Conservation (phyloP, 805 yeast genomes). For the Starmera pachycereana region DNA sequence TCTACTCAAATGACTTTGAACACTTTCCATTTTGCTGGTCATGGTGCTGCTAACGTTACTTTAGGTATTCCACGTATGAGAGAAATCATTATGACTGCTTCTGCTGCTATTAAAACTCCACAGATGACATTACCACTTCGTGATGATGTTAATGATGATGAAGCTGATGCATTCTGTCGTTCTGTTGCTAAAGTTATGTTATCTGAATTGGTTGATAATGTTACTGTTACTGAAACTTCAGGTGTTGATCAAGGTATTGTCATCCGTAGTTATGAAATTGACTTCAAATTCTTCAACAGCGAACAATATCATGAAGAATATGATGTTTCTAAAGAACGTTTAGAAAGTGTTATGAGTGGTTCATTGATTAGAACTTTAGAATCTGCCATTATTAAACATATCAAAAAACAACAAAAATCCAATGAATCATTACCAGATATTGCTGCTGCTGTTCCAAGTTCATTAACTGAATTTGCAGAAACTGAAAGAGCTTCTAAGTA, state of each 20-base stretch:
- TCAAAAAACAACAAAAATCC: slow-evolving; percentile 64
- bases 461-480: slow-evolving; percentile 34
- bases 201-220: slow-evolving; percentile 81
- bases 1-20: slow-evolving; percentile 98
- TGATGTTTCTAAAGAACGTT: slow-evolving; percentile 71
- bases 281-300: slow-evolving; percentile 63
- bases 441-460: slow-evolving; percentile 61
- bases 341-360: slow-evolving; percentile 57
- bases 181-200: slow-evolving; percentile 75
- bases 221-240: slow-evolving; percentile 81
- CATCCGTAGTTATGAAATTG: slow-evolving; percentile 64
- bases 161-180: slow-evolving; percentile 90
- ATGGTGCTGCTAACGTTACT: slow-evolving; percentile 99
- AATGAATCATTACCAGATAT: slow-evolving; percentile 46
- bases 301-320: slow-evolving; percentile 79
- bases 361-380: slow-evolving; percentile 67
- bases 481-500: slow-evolving; percentile 23
- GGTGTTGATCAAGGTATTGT: slow-evolving; percentile 41
- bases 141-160: slow-evolving; percentile 69
- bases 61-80: slow-evolving; percentile 99
- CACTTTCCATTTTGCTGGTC: slow-evolving; percentile 98
- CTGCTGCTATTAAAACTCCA: slow-evolving; percentile 93
- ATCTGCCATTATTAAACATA: slow-evolving; percentile 62
- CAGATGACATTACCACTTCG: slow-evolving; percentile 91
- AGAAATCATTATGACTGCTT: slow-evolving; percentile 99